Evolutionary conservation across 352 stramenopile species (phyloP), one percentile per base, ranked within the genome.

Genomic region (Pythium biforme): DNA sequence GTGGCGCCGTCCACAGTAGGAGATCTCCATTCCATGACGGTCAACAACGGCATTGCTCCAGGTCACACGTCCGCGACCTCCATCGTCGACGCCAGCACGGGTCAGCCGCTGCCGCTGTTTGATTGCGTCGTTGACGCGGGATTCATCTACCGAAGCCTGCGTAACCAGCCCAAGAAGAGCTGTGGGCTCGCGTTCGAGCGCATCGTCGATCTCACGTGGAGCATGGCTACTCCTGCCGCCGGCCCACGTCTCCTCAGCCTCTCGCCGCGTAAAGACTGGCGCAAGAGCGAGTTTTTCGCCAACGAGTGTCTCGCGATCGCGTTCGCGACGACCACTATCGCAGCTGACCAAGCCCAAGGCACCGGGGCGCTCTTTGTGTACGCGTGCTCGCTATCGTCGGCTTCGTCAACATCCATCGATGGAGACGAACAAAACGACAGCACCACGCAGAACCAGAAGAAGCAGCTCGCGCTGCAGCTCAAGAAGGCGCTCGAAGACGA

Each of bases 231-330:
- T 10, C 46, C 22, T 10, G 20, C 25, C 57, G 14, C 64, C 47
- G 31, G 14, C 6, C 17, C 29, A 19, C 54, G 41, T 20, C 26
- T 89, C 9, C 56, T 87, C 41, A 86, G 66, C 20, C 25, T 90
- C 4, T 82, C 79, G 3, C 74, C 74, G 20, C 69, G 79, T 23
- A 90, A 88, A 56, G 78, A 84, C 33, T 90, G 81, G 81, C 75
- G 79, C 40, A 85, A 84, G 43, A 72, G 77, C 48, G 77, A 86
- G 26, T 90, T 76, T 37, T 43, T 90, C 17, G 63, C 74, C 0
- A 80, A 86, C 37, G 25, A 51, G 5, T 27, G 23, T 22, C 64
- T 72, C 29, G 20, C 6, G 1, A 19, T 71, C 39, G 10, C 9
- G 4, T 48, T 71, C 37, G 34, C 57, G 0, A 62, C 27, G 15